phyloP scores from a whole-genome alignment of 345 rosid genomes.

The Ailanthus altissimus region DNA sequence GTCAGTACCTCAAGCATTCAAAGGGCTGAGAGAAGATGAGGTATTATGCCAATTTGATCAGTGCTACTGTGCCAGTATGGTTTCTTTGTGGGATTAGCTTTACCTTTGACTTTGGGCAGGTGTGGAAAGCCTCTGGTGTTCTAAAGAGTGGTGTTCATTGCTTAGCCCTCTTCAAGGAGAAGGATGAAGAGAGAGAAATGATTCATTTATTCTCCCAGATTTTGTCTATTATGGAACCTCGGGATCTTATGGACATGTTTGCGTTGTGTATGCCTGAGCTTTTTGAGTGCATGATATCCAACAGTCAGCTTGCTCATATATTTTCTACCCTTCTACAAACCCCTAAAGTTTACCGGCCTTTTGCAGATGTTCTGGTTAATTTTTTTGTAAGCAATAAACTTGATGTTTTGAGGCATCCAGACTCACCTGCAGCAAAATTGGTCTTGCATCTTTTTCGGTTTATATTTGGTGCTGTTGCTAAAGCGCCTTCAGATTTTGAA shows the following conservation, averaged over 20 bases:
- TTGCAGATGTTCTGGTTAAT: slow-evolving; percentile 89
- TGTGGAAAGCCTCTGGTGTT: slow-evolving; percentile 97
- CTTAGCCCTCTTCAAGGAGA: slow-evolving; percentile 95
- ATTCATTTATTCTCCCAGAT: slow-evolving; percentile 84
- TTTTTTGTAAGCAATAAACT: slow-evolving; percentile 89
- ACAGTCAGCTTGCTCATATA: slow-evolving; percentile 84
- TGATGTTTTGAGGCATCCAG: slow-evolving; percentile 84
- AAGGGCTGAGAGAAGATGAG: slow-evolving; percentile 99
- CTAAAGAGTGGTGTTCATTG: slow-evolving; percentile 96
- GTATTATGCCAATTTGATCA: slow-evolving; percentile 37
- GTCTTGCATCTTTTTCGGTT: slow-evolving; percentile 91
- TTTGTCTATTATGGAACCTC: slow-evolving; percentile 95
- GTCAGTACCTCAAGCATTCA: slow-evolving; percentile 74
- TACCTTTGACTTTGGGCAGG: slow-evolving; percentile 48
- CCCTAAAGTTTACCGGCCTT: slow-evolving; percentile 79
- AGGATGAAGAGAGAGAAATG: slow-evolving; percentile 98
- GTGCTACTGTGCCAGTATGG: slow-evolving; percentile 16
- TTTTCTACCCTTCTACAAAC: slow-evolving; percentile 87
- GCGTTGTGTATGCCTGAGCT: slow-evolving; percentile 98
- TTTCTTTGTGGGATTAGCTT: slow-evolving; percentile 22
- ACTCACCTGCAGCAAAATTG: slow-evolving; percentile 78
- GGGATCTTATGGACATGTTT: slow-evolving; percentile 99
- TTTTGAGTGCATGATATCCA: slow-evolving; percentile 93
- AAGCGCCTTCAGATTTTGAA: slow-evolving; percentile 92
- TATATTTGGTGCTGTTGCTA: slow-evolving; percentile 91